phyloP scores from a whole-genome alignment of 2,329 filamentous ascomycete genomes.

The Cladosporium austrohemisphaericum region DNA sequence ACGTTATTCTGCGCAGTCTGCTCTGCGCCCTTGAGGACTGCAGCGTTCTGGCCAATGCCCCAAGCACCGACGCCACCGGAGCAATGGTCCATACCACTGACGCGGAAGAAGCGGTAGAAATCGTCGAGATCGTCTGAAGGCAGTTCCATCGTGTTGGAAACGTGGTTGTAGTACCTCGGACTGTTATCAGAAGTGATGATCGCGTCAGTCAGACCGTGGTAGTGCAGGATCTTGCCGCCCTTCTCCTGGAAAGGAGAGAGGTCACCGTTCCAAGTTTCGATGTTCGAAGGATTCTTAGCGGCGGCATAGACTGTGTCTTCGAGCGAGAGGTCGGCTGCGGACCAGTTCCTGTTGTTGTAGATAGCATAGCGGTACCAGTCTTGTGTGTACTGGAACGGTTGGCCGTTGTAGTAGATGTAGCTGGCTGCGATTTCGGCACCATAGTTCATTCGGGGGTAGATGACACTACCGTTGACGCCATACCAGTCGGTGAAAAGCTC shows the following conservation, averaged over 20 bases:
- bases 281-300: constrained; percentile 34
- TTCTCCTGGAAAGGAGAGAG: constrained; percentile 37
- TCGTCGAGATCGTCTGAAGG: constrained; percentile 43
- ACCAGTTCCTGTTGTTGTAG: constrained; percentile 43
- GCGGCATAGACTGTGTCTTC: constrained; percentile 36
- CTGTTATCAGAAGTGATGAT: constrained; percentile 44
- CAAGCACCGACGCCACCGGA: constrained; percentile 42
- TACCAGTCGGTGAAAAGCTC: constrained; percentile 39
- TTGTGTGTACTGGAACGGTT: constrained; percentile 40
- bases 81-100: constrained; percentile 51
- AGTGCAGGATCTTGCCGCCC: constrained; percentile 43
- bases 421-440: constrained; percentile 41
- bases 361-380: constrained; percentile 51
- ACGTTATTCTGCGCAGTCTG: constrained; percentile 40
- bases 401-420: constrained; percentile 35
- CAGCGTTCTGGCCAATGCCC: constrained; percentile 36
- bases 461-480: constrained; percentile 40
- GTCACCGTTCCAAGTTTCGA: constrained; percentile 42
- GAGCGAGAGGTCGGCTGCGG: constrained; percentile 34
- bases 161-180: constrained; percentile 45
- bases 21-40: constrained; percentile 17
- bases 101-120: constrained; percentile 54
- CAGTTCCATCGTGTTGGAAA: constrained; percentile 44
- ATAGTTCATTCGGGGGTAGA: constrained; percentile 50
- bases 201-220: constrained; percentile 31